These are phyloP conservation scores for Arctium minus DNA, from an alignment of 129 eudicot species.

Conservation along the genomic window DNA sequence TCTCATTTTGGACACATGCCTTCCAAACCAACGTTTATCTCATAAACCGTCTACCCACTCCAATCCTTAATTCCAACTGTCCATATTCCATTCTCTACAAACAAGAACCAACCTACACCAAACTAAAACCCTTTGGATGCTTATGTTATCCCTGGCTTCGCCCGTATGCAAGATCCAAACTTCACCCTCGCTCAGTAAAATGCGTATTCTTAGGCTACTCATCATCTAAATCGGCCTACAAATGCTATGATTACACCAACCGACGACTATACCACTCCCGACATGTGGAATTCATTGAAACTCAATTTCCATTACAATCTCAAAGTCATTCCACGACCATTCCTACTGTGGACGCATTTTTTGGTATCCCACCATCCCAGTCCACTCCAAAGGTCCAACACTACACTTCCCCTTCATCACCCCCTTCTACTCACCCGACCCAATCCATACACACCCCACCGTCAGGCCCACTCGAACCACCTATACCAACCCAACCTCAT, in stretches of 20 bases:
- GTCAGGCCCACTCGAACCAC: not conserved
- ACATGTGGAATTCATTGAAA: slow-evolving; percentile 34
- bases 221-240: slow-evolving; percentile 21
- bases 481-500: slow-evolving; percentile 1
- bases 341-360: too few relatives aligned
- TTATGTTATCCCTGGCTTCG: slow-evolving; percentile 22
- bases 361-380: too few relatives aligned
- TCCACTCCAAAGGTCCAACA: too few relatives aligned
- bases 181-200: slow-evolving; percentile 5
- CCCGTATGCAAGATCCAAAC: slow-evolving; percentile 4
- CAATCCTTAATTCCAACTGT: not conserved
- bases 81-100: slow-evolving; percentile 7
- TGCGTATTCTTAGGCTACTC: slow-evolving; percentile 24
- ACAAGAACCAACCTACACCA: not conserved
- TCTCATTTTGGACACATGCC: slow-evolving; percentile 19
- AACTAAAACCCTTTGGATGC: slow-evolving; percentile 22
- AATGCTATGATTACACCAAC: slow-evolving; percentile 16
- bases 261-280: slow-evolving; percentile 8
- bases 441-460: not conserved
- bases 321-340: not conserved
- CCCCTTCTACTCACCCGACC: not conserved
- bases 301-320: not conserved
- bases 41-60: slow-evolving; percentile 16
- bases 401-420: too few relatives aligned
- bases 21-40: slow-evolving; percentile 6